These are phyloP conservation scores for Rhizoclosmatium sp. DNA, from an alignment of 192 early-diverging fungal genomes.

Conservation along the genomic window DNA sequence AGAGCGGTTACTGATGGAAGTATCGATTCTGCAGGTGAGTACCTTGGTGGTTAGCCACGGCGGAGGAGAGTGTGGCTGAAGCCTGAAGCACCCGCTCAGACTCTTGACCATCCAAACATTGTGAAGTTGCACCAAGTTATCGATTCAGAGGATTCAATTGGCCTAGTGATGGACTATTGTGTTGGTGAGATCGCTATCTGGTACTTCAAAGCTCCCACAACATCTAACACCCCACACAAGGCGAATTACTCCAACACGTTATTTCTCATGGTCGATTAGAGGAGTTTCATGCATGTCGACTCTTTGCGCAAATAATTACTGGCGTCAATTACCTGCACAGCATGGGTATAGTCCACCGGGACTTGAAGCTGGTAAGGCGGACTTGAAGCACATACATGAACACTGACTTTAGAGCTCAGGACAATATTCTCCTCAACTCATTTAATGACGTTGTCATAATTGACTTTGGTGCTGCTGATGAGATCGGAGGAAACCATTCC, in stretches of 20 bases:
- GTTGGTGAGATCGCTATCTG: not conserved
- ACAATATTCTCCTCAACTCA: conserved; percentile 83
- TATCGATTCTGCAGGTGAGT: conserved; percentile 85
- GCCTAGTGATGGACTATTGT: conserved; percentile 86
- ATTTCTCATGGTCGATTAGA: conserved; percentile 89
- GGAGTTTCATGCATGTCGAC: conserved; percentile 85
- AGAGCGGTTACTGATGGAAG: conserved; percentile 91
- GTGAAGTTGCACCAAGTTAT: conserved; percentile 93
- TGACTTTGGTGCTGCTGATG: conserved; percentile 89
- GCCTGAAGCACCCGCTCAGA: conserved; percentile 51
- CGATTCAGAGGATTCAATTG: conserved; percentile 87
- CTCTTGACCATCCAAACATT: conserved; percentile 86
- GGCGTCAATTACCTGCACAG: conserved; percentile 92
- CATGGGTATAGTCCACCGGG: conserved; percentile 93
- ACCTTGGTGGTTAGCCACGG: not conserved
- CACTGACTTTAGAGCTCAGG: conserved; percentile 42
- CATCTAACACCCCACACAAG: conserved; percentile 57
- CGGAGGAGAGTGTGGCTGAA: too few species aligned
- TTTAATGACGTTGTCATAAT: conserved; percentile 86
- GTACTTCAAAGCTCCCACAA: conserved; percentile 1
- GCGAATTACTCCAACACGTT: conserved; percentile 96
- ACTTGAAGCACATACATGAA: too few species aligned
- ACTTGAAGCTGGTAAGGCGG: conserved; percentile 84
- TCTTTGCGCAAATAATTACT: conserved; percentile 93
- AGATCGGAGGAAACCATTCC: not conserved